phyloP scores from a whole-genome alignment of 805 yeast species.

The Candida ascalaphidarum region DNA sequence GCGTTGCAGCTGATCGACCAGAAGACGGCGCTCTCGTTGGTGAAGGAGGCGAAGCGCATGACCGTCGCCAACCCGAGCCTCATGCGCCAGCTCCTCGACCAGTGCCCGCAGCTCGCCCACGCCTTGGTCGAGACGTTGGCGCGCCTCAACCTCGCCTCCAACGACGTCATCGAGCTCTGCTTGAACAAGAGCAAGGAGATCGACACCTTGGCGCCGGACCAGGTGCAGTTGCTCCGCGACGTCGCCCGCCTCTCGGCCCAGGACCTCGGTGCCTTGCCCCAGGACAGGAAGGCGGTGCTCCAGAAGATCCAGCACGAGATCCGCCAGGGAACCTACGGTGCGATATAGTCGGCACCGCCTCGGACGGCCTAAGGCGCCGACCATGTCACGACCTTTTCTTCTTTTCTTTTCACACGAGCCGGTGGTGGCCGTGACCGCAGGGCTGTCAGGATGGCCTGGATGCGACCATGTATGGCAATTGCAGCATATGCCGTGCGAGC shows the following conservation, averaged over 20 bases:
- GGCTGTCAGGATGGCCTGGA: no score
- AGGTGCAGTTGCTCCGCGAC: conserved; percentile 20
- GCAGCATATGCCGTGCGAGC: no score
- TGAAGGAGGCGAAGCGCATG: conserved; percentile 50
- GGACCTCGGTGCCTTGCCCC: conserved; percentile 21
- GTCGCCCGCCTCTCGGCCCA: conserved; percentile 19
- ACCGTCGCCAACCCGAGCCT: conserved; percentile 46
- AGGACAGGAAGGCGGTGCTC: conserved; percentile 9
- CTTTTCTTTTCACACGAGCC: no score
- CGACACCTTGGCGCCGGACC: conserved; percentile 21
- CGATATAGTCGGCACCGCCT: no score
- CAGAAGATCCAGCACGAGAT: conserved; percentile 10
- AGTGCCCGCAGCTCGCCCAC: conserved; percentile 75
- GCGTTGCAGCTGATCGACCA: conserved; percentile 40
- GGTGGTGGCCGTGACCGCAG: no score
- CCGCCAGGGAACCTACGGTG: conserved; percentile 16
- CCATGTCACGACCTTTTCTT: no score
- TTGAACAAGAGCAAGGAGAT: conserved; percentile 24
- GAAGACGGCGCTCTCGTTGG: conserved; percentile 36
- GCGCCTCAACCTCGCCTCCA: conserved; percentile 23
- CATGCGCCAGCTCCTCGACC: conserved; percentile 51
- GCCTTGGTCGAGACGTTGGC: conserved; percentile 70
- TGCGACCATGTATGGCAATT: no score
- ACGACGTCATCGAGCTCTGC: conserved; percentile 27
- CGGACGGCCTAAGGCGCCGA: no score